Base-by-base conservation (phyloP, 495 filamentous ascomycete genomes). In the Xylaria palmicola region DNA sequence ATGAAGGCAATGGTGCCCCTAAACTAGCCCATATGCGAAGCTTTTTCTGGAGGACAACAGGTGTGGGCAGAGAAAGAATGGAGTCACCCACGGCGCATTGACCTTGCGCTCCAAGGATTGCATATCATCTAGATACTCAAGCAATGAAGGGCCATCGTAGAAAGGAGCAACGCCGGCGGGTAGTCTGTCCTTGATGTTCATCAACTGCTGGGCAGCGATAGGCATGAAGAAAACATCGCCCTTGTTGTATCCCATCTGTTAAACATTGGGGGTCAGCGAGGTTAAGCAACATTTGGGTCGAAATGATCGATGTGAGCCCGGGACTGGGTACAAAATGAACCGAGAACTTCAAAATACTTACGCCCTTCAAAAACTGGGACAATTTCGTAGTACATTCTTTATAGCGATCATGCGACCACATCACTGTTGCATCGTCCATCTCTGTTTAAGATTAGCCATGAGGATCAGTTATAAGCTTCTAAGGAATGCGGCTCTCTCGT, bases 381-480 rank as follows among this genome's bases (percentile, higher is more conserved):
- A 99, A 85, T 78, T 97, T 99, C 59, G 88, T 86, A 0, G 86
- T 93, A 75, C 94, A 98, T 71, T 98, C 94, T 51, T 88, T 84
- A 79, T 91, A 99, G 45, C 94, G 88, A 17, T 88, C 90, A 67
- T 97, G 85, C 65, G 87, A 91, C 94, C 94, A 99, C 66, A 96
- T 85, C 53, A 98, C 94, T 4, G 93, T 99, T 1, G 87, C 80
- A 70, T 99, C 94, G 67, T 99, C 94, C 95, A 98, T 98, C 77
- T 79, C 62, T 64, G 34, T 60, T 27, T 4, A 50, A 15, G 15
- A 48, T 61, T 48, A 61, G 48, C 37, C 10, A 29, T 17, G 27
- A 10, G n/a, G 2, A 45, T 9, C 2, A 36, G 20, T n/a, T 13
- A 1, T 26, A 15, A 0, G 17, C 7, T 10, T 15, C 27, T 20